Conservation (phyloP, 108 stramenopile genomes). For the Thalassiosira profunda region DNA sequence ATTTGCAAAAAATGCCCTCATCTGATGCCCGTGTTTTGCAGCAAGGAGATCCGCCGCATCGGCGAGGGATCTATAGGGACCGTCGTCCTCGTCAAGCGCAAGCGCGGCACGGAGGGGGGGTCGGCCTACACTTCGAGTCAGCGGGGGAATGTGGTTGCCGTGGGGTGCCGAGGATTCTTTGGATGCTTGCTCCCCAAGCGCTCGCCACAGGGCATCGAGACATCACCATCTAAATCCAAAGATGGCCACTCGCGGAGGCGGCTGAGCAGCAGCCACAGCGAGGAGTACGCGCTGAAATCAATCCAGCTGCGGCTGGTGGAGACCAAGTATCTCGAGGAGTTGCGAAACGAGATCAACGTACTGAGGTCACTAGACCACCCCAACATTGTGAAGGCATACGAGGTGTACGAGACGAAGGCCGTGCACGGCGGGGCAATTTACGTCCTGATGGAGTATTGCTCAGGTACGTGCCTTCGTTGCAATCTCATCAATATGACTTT, state of each 20-base stretch:
- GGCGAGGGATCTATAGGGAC: constrained; percentile 83
- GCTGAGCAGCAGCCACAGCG: constrained; percentile 11
- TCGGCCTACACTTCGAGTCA: constrained; percentile 35
- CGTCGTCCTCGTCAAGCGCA: constrained; percentile 63
- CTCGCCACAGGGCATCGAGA: not conserved
- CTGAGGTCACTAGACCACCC: constrained; percentile 91
- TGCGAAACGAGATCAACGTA: constrained; percentile 91
- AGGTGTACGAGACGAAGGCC: constrained; percentile 78
- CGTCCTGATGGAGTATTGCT: constrained; percentile 82
- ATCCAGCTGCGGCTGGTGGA: constrained; percentile 71
- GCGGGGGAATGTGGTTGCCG: not conserved
- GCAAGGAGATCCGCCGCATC: constrained; percentile 53
- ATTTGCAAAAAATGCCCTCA: too few species aligned
- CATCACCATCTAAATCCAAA: too few species aligned
- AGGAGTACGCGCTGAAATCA: constrained; percentile 69
- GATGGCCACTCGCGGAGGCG: not conserved
- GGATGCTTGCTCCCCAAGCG: constrained; percentile 9
- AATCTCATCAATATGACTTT: too few species aligned
- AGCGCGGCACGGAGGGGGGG: constrained; percentile 57
- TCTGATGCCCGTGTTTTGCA: too few species aligned
- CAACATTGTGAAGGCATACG: constrained; percentile 93
- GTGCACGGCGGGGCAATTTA: constrained; percentile 73
- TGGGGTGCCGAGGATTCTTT: constrained; percentile 18
- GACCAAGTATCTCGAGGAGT: constrained; percentile 69
- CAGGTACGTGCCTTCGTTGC: too few species aligned